A percentile compares a stretch with the other conserved stretches of the same genome.
Conservation (phyloP, 306 rosid species). For the Cucurbita ficifolia region DNA sequence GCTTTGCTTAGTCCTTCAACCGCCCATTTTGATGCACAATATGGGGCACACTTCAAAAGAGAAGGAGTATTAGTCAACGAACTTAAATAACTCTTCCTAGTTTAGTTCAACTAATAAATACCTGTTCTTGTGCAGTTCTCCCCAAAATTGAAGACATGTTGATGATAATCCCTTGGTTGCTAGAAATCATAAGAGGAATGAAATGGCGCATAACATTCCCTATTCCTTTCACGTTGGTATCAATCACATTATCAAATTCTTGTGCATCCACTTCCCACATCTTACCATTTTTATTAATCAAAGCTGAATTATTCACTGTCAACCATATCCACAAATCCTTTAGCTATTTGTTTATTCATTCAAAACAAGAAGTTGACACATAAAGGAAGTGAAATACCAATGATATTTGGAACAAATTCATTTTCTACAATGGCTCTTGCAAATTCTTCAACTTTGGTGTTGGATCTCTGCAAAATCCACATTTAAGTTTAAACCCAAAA, state of each 20-base stretch:
- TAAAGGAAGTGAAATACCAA: slow-evolving; percentile 11
- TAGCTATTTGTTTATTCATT: too few relatives aligned
- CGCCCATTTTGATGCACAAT: neutral
- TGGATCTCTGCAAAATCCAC: slow-evolving; percentile 22
- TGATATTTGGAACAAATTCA: slow-evolving; percentile 45
- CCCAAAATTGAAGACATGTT: slow-evolving; percentile 54
- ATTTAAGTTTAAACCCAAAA: too few relatives aligned
- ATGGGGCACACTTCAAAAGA: neutral
- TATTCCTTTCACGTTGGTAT: slow-evolving; percentile 64
- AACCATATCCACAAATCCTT: too few relatives aligned
- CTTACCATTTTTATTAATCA: slow-evolving; percentile 52
- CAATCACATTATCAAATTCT: slow-evolving; percentile 57
- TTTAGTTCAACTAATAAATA: too few relatives aligned
- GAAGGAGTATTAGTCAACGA: too few relatives aligned
- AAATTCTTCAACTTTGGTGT: slow-evolving; percentile 36
- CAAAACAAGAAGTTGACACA: too few relatives aligned
- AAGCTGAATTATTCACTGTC: slow-evolving; percentile 58
- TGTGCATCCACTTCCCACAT: slow-evolving; percentile 62
- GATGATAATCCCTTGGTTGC: slow-evolving; percentile 44
- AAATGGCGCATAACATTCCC: slow-evolving; percentile 67
- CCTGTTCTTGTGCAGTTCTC: too few relatives aligned
- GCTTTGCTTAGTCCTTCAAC: neutral
- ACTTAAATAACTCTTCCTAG: too few relatives aligned
- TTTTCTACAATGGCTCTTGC: slow-evolving; percentile 32
- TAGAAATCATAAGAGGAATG: slow-evolving; percentile 44